Evolutionary conservation across 495 filamentous ascomycete genomes (phyloP).

Genomic region (Patellaria atrata): DNA sequence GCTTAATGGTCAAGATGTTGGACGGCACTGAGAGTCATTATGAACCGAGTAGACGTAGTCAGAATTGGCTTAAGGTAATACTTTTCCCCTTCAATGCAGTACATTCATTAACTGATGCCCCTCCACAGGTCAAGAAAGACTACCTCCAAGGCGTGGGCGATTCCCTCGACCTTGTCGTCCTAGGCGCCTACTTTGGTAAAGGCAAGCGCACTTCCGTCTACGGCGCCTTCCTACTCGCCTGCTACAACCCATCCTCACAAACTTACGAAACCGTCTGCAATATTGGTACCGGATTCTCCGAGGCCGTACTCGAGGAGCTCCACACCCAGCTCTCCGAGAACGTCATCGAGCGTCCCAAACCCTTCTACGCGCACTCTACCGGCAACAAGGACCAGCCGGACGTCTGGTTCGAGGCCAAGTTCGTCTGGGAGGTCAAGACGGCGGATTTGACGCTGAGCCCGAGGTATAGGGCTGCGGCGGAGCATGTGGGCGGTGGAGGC

Average conservation of each 20-base stretch:
- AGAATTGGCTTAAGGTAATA: constrained; percentile 78
- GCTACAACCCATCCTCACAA: constrained; percentile 67
- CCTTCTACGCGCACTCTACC: constrained; percentile 76
- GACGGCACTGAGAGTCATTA: constrained; percentile 84
- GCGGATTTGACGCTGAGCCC: constrained; percentile 89
- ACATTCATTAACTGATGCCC: not conserved
- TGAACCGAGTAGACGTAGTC: constrained; percentile 85
- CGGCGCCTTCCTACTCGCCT: constrained; percentile 86
- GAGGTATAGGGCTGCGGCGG: constrained; percentile 72
- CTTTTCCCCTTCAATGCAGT: not conserved
- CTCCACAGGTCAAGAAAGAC: constrained; percentile 68
- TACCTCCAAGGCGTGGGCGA: constrained; percentile 88
- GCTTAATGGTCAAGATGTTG: constrained; percentile 98
- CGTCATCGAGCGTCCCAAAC: constrained; percentile 79
- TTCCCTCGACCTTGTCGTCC: constrained; percentile 88
- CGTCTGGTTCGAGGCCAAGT: constrained; percentile 90
- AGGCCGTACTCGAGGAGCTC: constrained; percentile 69
- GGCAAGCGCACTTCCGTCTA: constrained; percentile 93
- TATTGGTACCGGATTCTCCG: constrained; percentile 93
- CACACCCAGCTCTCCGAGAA: constrained; percentile 54
- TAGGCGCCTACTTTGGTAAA: constrained; percentile 86
- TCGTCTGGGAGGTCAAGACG: constrained; percentile 96
- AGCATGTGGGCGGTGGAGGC: constrained; percentile 46
- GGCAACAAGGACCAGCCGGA: constrained; percentile 88
- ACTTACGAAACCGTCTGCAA: constrained; percentile 93